Percentiles rank a stretch among this genome's conserved stretches.
Evolutionary conservation across 192 early-diverging fungal genomes (phyloP).

Genomic region (Coemansia umbellata): DNA sequence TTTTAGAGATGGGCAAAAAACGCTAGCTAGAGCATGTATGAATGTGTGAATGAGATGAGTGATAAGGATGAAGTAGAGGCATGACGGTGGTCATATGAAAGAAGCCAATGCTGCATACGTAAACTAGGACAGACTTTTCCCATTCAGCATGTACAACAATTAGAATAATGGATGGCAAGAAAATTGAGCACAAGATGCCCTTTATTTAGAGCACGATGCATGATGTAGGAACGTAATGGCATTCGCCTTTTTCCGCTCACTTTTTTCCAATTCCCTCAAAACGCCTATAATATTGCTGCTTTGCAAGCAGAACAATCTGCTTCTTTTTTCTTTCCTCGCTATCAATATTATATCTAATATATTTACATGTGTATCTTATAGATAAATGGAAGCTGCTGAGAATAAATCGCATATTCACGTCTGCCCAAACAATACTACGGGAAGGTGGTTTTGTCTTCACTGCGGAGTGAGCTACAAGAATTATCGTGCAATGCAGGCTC

Average conservation of each 20-base stretch:
- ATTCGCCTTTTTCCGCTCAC: not conserved
- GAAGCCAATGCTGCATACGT: no score
- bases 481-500: slow-evolving; percentile 29
- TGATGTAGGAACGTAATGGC: not conserved
- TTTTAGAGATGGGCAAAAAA: no score
- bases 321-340: not conserved
- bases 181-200: no score
- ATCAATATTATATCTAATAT: not conserved
- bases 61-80: no score
- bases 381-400: no score
- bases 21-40: no score
- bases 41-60: no score
- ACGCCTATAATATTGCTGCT: not conserved
- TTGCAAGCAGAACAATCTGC: not conserved
- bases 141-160: not conserved
- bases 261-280: not conserved
- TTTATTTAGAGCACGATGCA: slow-evolving; percentile 2
- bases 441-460: slow-evolving; percentile 43
- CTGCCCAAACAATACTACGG: no score
- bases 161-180: not conserved
- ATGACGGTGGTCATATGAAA: no score
- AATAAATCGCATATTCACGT: no score
- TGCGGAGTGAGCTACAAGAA: slow-evolving; percentile 44
- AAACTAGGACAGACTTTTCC: no score
- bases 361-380: no score